Evolutionary conservation across 2,329 filamentous ascomycete species (phyloP), one percentile per base, ranked within the genome.

Genomic region (Cladosporium oxysporum): DNA sequence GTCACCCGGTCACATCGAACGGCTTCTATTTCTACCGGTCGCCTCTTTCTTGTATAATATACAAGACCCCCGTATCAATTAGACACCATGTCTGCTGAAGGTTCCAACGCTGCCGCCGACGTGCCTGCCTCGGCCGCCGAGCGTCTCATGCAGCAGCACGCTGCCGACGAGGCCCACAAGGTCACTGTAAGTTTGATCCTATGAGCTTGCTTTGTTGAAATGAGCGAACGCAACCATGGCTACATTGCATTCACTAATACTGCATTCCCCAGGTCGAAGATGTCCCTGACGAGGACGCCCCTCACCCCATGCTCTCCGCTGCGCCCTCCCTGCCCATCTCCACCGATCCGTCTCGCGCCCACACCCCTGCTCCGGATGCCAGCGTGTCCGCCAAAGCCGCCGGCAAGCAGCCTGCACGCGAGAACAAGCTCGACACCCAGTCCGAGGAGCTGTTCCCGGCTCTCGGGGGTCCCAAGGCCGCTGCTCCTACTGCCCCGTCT

Each of bases 361-460:
- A 78, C 60, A 72, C 72, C 44, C 76, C 81, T 62, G 79, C 81
- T 62, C 64, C 49, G 37, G 64, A 66, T 49, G 35, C 55, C 64
- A 80, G 81, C 57, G 77, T 84, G 72, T 87, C 87, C 67, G 80
- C 86, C 61, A 91, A 90, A 79, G 84, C 87, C 67, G 86, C 87
- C 53, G 87, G 86, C 62, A 92, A 91, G 82, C 87, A 90, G 76
- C 89, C 89, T 76, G 83, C 83, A 41, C 82, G 86, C 65, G 78
- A 74, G 65, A 71, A 80, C 52, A 73, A 83, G 62, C 82, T 97
- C 68, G 92, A 98, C 78, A 93, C 92, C 23, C 86, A 91, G 74
- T 96, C 92, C 21, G 91, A 96, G 76, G 93, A 98, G 79, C 83
- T 91, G 67, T 99, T 99, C 84, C 95, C 95, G n/a, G 89, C 93